Conservation (phyloP, 192 early-diverging fungal genomes). For the Coemansia sp. region DNA sequence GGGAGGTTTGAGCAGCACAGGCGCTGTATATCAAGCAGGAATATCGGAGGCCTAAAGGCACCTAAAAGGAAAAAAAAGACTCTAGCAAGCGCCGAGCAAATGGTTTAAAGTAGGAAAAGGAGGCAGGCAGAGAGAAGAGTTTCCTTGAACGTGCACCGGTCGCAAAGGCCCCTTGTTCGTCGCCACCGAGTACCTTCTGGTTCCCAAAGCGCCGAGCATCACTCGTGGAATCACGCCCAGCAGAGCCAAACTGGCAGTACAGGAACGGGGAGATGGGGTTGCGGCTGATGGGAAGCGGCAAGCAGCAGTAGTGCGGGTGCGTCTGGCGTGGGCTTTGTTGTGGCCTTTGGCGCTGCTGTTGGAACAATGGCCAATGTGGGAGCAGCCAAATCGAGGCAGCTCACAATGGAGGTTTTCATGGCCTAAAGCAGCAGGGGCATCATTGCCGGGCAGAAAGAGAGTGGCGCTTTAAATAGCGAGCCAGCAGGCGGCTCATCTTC, state of each 20-base stretch:
- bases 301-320: constrained; percentile 9
- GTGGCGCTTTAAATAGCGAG: background rate
- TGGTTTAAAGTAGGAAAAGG: background rate
- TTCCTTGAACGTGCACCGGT: background rate
- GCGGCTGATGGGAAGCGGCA: constrained; percentile 13
- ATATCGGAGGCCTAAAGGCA: background rate
- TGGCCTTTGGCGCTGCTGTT: background rate
- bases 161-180: constrained; percentile 1
- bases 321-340: constrained; percentile 5
- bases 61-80: background rate
- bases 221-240: constrained; percentile 1
- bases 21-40: background rate
- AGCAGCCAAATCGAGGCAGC: background rate
- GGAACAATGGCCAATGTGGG: background rate
- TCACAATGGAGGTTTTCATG: background rate
- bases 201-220: background rate
- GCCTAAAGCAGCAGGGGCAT: background rate
- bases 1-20: background rate
- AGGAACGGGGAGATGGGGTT: background rate
- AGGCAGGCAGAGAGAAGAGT: background rate
- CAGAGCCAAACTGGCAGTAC: background rate
- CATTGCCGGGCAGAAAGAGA: background rate
- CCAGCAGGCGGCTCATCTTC: background rate
- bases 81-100: background rate
- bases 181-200: background rate